Evolutionary conservation across 1,284 basidiomycete genomes (phyloP).

Genomic region (Heterobasidion irregulare): DNA sequence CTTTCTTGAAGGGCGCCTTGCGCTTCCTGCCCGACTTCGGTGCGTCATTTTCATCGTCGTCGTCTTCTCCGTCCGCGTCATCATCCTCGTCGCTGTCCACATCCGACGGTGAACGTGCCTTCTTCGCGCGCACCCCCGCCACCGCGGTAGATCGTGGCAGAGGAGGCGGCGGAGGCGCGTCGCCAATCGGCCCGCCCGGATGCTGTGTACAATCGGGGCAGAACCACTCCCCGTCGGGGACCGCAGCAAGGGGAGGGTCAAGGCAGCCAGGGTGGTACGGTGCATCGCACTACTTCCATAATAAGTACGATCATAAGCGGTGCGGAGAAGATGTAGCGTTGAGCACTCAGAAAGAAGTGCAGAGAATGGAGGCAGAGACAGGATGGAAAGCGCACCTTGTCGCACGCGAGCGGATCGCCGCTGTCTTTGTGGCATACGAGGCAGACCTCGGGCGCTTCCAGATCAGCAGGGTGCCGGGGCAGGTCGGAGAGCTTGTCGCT

Average conservation of each 20-base stretch:
- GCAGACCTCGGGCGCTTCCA: slow-evolving; percentile 66
- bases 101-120: slow-evolving; percentile 9
- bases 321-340: background rate
- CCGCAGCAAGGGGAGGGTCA: slow-evolving; percentile 61
- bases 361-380: background rate
- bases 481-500: slow-evolving; percentile 64
- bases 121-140: slow-evolving; percentile 8
- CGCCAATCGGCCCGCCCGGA: slow-evolving; percentile 24
- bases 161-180: slow-evolving; percentile 12
- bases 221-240: slow-evolving; percentile 93
- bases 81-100: slow-evolving; percentile 9
- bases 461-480: slow-evolving; percentile 64
- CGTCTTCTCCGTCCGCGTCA: slow-evolving; percentile 6
- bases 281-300: slow-evolving; percentile 63
- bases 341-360: background rate
- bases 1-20: slow-evolving; percentile 19
- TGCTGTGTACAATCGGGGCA: slow-evolving; percentile 58
- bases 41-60: slow-evolving; percentile 1
- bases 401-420: slow-evolving; percentile 74
- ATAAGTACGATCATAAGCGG: slow-evolving; percentile 1
- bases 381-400: slow-evolving; percentile 51
- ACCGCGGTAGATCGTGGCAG: background rate
- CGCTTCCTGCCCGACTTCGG: slow-evolving; percentile 21
- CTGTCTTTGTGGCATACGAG: slow-evolving; percentile 63
- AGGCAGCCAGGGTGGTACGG: slow-evolving; percentile 86